A percentile compares a stretch with the other conserved stretches of the same genome.
phyloP scores from a whole-genome alignment of 768 basidiomycete genomes.

The Jaapia argillacea region DNA sequence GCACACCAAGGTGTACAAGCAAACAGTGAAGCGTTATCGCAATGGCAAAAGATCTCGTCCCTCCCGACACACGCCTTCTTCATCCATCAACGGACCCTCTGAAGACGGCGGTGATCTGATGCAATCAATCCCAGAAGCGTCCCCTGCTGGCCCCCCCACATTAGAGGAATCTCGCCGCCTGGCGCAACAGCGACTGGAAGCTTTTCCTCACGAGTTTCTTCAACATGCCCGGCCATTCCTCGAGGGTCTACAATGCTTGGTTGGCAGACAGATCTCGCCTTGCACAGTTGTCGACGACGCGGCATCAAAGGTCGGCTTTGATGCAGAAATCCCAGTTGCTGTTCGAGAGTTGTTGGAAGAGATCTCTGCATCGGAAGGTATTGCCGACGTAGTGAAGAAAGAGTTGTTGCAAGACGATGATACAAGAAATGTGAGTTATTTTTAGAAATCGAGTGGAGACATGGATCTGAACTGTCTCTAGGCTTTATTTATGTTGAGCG shows the following conservation, averaged over 20 bases:
- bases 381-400: conserved; percentile 22
- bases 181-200: conserved; percentile 26
- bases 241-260: too few relatives aligned
- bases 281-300: conserved; percentile 5
- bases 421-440: conserved; percentile 28
- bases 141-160: too few relatives aligned
- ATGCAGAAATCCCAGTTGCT: conserved; percentile 12
- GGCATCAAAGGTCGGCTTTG: not conserved
- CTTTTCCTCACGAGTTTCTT: conserved; percentile 28
- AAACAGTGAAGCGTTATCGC: conserved; percentile 34
- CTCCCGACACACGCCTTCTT: too few relatives aligned
- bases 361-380: conserved; percentile 21
- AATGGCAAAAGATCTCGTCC: too few relatives aligned
- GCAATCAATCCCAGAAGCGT: not conserved
- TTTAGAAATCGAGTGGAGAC: not conserved
- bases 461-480: conserved; percentile 9
- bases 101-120: not conserved
- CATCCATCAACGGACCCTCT: not conserved
- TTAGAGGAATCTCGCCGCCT: conserved; percentile 13
- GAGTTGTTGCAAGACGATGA: conserved; percentile 34
- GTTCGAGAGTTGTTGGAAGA: conserved; percentile 31
- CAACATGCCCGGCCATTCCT: conserved; percentile 27
- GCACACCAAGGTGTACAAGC: conserved; percentile 32
- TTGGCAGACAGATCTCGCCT: conserved; percentile 24
- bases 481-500: conserved; percentile 32